These are phyloP conservation scores for Dryas drummondii DNA, from an alignment of 306 rosid genomes.

Conservation along the genomic window DNA sequence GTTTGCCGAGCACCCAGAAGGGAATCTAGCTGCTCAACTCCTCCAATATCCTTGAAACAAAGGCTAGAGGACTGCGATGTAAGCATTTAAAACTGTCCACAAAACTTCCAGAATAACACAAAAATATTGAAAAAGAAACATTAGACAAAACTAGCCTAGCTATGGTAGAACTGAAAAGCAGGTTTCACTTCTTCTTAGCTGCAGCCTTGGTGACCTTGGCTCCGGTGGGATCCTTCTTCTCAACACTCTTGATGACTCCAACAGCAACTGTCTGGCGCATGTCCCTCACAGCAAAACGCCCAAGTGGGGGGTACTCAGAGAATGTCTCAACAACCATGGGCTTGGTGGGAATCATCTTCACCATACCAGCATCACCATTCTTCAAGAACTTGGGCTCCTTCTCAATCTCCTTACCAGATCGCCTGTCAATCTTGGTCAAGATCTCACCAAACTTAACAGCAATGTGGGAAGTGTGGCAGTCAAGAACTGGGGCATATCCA, in stretches of 20 bases:
- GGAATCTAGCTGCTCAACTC: conserved; percentile 5
- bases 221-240: conserved; percentile 58
- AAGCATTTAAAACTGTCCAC: conserved; percentile 17
- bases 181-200: conserved; percentile 58
- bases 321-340: conserved; percentile 45
- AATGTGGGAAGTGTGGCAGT: conserved; percentile 46
- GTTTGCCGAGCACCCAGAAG: conserved; percentile 34
- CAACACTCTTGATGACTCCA: conserved; percentile 31
- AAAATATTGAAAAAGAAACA: conserved; percentile 10
- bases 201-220: conserved; percentile 67
- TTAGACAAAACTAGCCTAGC: conserved; percentile 32
- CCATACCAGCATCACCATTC: conserved; percentile 41
- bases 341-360: conserved; percentile 43
- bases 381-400: conserved; percentile 46
- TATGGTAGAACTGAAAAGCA: not conserved
- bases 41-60: conserved; percentile 17
- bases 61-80: conserved; percentile 18
- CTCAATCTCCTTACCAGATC: conserved; percentile 43
- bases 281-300: conserved; percentile 43
- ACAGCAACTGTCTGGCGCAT: conserved; percentile 44
- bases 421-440: conserved; percentile 39
- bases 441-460: conserved; percentile 43
- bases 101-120: conserved; percentile 12
- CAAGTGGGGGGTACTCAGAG: conserved; percentile 41
- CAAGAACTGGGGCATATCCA: conserved; percentile 40